Base-by-base conservation (phyloP, 164 flowering plant genomes). In the Cinnamomum micranthum region DNA sequence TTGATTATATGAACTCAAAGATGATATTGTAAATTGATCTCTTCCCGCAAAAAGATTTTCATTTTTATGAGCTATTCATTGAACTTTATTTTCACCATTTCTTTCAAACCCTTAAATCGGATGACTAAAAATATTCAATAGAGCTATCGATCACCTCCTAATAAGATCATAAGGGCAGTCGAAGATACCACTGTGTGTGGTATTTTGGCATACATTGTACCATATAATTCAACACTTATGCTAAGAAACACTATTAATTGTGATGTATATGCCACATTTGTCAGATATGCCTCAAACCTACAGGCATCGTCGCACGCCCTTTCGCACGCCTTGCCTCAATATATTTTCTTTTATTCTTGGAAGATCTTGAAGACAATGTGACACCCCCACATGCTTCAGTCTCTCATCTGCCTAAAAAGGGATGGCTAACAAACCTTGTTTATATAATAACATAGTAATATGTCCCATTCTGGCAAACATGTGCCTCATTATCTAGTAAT, bases 371-470 rank as follows among this genome's bases (percentile, higher is more conserved):
- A 41, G 65, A 50, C 76, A 73, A 33, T 69, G 74, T 55, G 68
- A 27, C 75, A 73, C 50, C 0, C 28, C 33, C 80, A 78, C 80
- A 78, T 78, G 80, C 62, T 22, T 66, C 25, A 25, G 70, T 4
- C 59, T 66, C 35, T 70, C 28, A 71, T 31, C 47, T 25, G 23
- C 28, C 68, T 72, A 71, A n/a, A 78, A 72, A 73, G 55, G 75
- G 71, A 50, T 75, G 69, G 31, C 41, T 28, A 71, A 58, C 68
- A 50, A 64, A 58, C 23, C 13, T 74, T 71, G 33, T 70, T 73
- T 69, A 63, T 68, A 60, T 35, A 51, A 65, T 59, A 70, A 55
- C 70, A 73, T 77, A 31, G 33, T 71, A 51, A 27, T 68, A 74
- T 70, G 76, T 66, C 28, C 67, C 65, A 50, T 70, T 11, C 67